Evolutionary conservation across 345 rosid genomes (phyloP).

Genomic region (Boechera stricta): DNA sequence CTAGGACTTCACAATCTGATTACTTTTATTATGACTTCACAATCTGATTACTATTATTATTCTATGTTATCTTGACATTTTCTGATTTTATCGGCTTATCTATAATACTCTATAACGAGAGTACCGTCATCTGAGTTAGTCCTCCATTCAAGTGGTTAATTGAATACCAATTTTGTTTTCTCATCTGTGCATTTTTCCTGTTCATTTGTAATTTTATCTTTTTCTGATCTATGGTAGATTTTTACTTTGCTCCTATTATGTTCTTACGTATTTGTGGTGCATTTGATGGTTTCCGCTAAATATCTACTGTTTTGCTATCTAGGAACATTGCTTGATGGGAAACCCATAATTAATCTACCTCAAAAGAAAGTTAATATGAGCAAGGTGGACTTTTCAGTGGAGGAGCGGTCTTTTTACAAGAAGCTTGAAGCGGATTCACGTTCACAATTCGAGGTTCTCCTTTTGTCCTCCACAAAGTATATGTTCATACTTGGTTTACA

Average conservation of each 20-base stretch:
- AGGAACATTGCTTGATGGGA: slow-evolving; percentile 88
- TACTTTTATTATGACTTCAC: background rate
- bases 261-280: slow-evolving; percentile 6
- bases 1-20: slow-evolving; percentile 42
- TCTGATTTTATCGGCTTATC: background rate
- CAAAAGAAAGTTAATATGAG: slow-evolving; percentile 68
- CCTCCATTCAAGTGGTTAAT: background rate
- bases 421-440: slow-evolving; percentile 86
- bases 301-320: slow-evolving; percentile 40
- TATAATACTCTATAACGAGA: slow-evolving; percentile 6
- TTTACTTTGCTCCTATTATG: background rate
- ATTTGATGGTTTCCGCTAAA: slow-evolving; percentile 39
- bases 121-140: slow-evolving; percentile 24
- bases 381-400: slow-evolving; percentile 76
- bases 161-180: background rate
- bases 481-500: slow-evolving; percentile 15
- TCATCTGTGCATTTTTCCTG: slow-evolving; percentile 14
- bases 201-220: background rate
- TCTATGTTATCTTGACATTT: slow-evolving; percentile 30
- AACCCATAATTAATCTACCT: slow-evolving; percentile 84
- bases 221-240: slow-evolving; percentile 3
- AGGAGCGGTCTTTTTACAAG: slow-evolving; percentile 86
- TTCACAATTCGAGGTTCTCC: slow-evolving; percentile 75
- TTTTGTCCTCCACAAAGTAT: slow-evolving; percentile 13
- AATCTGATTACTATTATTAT: slow-evolving; percentile 36